Evolutionary conservation across 176 grass and related monocot genomes (phyloP), one percentile per base, ranked within the genome.

Genomic region (Pharus latifolius): DNA sequence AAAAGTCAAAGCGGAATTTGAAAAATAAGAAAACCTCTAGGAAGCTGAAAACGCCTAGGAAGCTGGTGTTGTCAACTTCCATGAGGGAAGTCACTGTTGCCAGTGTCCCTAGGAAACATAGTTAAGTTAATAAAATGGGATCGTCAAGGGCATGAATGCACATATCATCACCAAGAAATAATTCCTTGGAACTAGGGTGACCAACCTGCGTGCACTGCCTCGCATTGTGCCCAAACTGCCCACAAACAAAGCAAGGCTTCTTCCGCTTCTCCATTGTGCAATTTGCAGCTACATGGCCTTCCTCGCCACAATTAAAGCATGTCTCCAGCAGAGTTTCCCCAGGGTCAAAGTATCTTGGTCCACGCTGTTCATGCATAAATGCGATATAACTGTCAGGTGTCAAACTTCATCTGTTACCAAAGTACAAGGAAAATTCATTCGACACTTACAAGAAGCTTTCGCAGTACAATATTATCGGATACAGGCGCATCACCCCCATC

Each of bases 371-470:
- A 86, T 65, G 42, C 69, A 54, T 38, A 69, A 17, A 65, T 68
- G 16, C 3, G 68, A 63, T 23, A 58, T 33, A 28, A 69, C 7
- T 69, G 63, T 74, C 56, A 58, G 10, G 7, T 58, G 18, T 48
- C n/a, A 15, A 17, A 2, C n/a, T n/a, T n/a, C n/a, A n/a, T n/a
- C n/a, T n/a, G n/a, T 35, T 20, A 16, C 24, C 35, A 71, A 69
- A 55, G 46, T 63, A 67, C 51, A 61, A 10, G 10, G 17, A 75
- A 62, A 73, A 67, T 65, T 48, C 8, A 32, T 2, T 38, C 88
- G 57, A 41, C 46, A 86, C 84, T 91, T 82, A 99, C 96, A 88
- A 99, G 90, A 88, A 99, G 87, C 79, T 88, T 99, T 61, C 96
- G 79, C 26, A 99, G 68, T 70, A 94, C 69, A 20, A 58, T 70